Evolutionary conservation across 2,329 filamentous ascomycete species (phyloP).

Genomic region (Simplicillium sp.): DNA sequence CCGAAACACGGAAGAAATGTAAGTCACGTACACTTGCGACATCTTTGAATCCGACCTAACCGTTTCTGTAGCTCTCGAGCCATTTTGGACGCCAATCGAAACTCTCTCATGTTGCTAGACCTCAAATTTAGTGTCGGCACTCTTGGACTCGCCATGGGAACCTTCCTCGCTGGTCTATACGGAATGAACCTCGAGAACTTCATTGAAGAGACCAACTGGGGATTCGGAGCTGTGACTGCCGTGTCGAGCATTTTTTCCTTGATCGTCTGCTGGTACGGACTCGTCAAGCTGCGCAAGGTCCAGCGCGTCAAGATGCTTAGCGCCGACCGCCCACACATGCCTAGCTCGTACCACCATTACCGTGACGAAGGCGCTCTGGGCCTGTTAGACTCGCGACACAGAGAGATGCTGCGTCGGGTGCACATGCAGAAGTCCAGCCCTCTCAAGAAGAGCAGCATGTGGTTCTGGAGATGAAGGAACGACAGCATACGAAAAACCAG

Average conservation of each 20-base stretch:
- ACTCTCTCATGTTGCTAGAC: constrained; percentile 93
- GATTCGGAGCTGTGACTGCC: constrained; percentile 68
- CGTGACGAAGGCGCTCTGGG: constrained; percentile 39
- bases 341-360: constrained; percentile 31
- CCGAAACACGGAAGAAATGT: constrained; percentile 98
- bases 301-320: constrained; percentile 79
- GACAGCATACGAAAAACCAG: neutral
- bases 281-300: constrained; percentile 74
- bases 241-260: constrained; percentile 64
- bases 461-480: constrained; percentile 11
- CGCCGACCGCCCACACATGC: constrained; percentile 27
- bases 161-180: constrained; percentile 96
- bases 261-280: constrained; percentile 73
- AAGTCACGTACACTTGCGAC: constrained; percentile 23
- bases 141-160: constrained; percentile 86
- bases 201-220: constrained; percentile 85
- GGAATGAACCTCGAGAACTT: constrained; percentile 99
- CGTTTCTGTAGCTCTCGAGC: constrained; percentile 66
- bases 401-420: constrained; percentile 43
- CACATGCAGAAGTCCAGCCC: constrained; percentile 35
- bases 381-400: constrained; percentile 42
- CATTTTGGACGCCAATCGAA: constrained; percentile 95
- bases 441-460: constrained; percentile 16
- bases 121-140: constrained; percentile 95
- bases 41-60: constrained; percentile 10